phyloP scores from a whole-genome alignment of 345 rosid genomes.

The Chamaenerion angustifolium region DNA sequence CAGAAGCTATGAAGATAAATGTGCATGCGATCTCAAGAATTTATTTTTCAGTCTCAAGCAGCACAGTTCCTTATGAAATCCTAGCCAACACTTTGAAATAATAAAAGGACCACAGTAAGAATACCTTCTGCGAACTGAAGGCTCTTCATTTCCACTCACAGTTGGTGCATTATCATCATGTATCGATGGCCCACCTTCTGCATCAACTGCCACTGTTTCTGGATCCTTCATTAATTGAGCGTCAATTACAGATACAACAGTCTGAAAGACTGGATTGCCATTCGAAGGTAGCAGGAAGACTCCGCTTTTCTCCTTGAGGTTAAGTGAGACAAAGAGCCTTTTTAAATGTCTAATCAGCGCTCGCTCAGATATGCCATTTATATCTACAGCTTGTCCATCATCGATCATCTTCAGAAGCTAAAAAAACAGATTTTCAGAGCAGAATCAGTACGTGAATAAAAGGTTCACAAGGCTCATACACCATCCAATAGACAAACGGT shows the following conservation, averaged over 20 bases:
- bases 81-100: no score
- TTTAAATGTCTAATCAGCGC: conserved; percentile 45
- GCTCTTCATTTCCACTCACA: conserved; percentile 22
- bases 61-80: no score
- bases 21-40: no score
- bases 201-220: conserved; percentile 10
- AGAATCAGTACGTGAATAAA: no score
- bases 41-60: no score
- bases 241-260: conserved; percentile 47
- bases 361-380: conserved; percentile 63
- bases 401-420: conserved; percentile 86
- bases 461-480: no score
- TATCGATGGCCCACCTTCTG: conserved; percentile 12
- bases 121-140: conserved; percentile 60
- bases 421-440: no score
- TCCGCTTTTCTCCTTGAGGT: conserved; percentile 54
- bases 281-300: conserved; percentile 47
- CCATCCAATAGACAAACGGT: no score
- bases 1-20: no score
- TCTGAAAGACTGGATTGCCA: conserved; percentile 36
- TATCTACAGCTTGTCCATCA: conserved; percentile 88
- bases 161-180: conserved; percentile 18
- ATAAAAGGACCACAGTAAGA: no score
- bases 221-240: conserved; percentile 16
- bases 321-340: conserved; percentile 53